Evolutionary conservation across 257 asterid genomes (phyloP).

Genomic region (Solanum dulcamara): DNA sequence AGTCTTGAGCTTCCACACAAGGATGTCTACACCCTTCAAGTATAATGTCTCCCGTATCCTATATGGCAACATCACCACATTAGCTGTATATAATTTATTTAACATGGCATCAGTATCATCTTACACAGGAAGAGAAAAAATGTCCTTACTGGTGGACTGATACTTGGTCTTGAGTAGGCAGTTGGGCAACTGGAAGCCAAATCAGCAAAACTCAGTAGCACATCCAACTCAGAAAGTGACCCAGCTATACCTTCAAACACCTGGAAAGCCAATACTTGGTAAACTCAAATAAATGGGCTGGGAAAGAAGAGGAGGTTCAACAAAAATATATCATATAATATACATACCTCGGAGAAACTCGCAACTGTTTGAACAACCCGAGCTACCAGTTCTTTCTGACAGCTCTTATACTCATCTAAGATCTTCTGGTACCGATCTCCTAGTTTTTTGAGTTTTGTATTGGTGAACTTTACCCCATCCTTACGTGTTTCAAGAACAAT

Average conservation of each 20-base stretch:
- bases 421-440: slow-evolving; percentile 86
- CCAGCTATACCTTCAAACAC: slow-evolving; percentile 75
- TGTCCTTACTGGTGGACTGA: slow-evolving; percentile 61
- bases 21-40: slow-evolving; percentile 97
- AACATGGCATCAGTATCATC: neutral
- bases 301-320: neutral
- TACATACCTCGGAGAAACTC: slow-evolving; percentile 68
- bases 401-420: slow-evolving; percentile 72
- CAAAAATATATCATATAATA: neutral
- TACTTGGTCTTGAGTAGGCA: slow-evolving; percentile 72
- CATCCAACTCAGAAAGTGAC: slow-evolving; percentile 80
- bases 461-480: slow-evolving; percentile 94
- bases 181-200: slow-evolving; percentile 82
- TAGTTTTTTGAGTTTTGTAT: slow-evolving; percentile 68
- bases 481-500: slow-evolving; percentile 94
- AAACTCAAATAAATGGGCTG: neutral
- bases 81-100: neutral
- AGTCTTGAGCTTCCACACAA: slow-evolving; percentile 99
- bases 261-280: slow-evolving; percentile 26
- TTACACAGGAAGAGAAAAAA: neutral
- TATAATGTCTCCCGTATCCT: slow-evolving; percentile 85
- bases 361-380: slow-evolving; percentile 86
- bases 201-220: slow-evolving; percentile 94
- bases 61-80: slow-evolving; percentile 11
- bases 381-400: slow-evolving; percentile 88